Percentiles rank a stretch among this genome's conserved stretches.
Conservation (phyloP, 129 eudicot genomes). For the Mikania micrantha region DNA sequence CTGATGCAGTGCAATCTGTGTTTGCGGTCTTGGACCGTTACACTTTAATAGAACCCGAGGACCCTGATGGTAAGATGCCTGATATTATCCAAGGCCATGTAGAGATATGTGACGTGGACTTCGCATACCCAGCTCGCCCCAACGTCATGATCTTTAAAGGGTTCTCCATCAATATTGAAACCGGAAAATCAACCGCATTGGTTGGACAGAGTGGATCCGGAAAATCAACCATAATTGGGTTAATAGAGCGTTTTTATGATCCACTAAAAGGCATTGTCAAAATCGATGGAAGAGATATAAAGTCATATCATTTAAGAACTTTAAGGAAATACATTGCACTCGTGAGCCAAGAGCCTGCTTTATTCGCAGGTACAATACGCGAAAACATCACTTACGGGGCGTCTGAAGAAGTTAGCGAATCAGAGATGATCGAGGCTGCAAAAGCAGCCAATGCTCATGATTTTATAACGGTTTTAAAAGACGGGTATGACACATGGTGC, state of each 20-base stretch:
- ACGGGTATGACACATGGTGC: conserved; percentile 76
- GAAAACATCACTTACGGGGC: conserved; percentile 75
- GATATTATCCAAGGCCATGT: conserved; percentile 50
- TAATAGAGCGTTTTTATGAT: conserved; percentile 77
- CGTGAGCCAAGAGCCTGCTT: conserved; percentile 86
- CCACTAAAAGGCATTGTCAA: conserved; percentile 58
- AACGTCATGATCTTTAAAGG: conserved; percentile 53
- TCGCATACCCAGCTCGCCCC: conserved; percentile 80
- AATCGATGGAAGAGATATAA: conserved; percentile 70
- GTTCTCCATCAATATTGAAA: conserved; percentile 59
- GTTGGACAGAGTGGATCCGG: conserved; percentile 97
- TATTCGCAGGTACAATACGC: conserved; percentile 67
- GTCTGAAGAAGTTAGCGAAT: conserved; percentile 36
- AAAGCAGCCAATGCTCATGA: conserved; percentile 87
- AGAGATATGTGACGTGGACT: conserved; percentile 58
- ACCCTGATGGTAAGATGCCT: conserved; percentile 54
- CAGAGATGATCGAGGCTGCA: conserved; percentile 71
- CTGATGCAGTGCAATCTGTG: conserved; percentile 65
- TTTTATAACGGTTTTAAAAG: conserved; percentile 55
- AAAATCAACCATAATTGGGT: conserved; percentile 76
- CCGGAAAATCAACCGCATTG: conserved; percentile 82
- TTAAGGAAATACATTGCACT: conserved; percentile 79
- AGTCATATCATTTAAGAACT: conserved; percentile 59
- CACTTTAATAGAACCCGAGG: conserved; percentile 74
- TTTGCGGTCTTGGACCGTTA: conserved; percentile 71